Evolutionary conservation across 2,329 filamentous ascomycete species (phyloP).

Genomic region (Dryadomyces quercivorus): DNA sequence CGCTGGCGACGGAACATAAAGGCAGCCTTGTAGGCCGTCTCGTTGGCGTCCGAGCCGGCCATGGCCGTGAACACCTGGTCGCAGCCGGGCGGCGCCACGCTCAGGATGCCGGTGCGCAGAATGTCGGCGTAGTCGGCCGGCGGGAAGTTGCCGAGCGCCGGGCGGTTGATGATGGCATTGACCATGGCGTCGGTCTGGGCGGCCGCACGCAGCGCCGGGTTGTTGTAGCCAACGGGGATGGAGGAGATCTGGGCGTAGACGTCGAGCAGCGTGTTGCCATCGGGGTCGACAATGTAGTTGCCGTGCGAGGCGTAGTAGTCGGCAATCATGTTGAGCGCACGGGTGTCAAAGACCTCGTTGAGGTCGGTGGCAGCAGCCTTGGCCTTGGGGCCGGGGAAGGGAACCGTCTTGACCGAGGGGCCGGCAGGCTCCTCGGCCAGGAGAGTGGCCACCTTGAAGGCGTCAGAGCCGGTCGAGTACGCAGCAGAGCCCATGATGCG

Average conservation of each 20-base stretch:
- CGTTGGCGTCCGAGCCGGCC: conserved; percentile 85
- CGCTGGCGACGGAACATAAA: conserved; percentile 84
- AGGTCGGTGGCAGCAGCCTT: conserved; percentile 58
- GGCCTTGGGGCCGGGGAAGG: conserved; percentile 66
- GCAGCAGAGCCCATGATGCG: conserved; percentile 10
- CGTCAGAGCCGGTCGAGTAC: conserved; percentile 8
- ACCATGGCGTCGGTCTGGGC: conserved; percentile 69
- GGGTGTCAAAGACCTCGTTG: conserved; percentile 70
- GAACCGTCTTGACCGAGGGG: conserved; percentile 38
- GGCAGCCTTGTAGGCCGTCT: conserved; percentile 87
- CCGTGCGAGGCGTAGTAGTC: conserved; percentile 65
- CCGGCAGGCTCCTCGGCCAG: conserved; percentile 32
- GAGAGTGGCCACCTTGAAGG: conserved; percentile 15
- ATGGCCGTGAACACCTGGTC: conserved; percentile 86
- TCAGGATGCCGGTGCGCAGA: conserved; percentile 68
- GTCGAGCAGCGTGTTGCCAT: conserved; percentile 61
- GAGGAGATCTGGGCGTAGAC: conserved; percentile 88
- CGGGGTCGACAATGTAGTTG: conserved; percentile 68
- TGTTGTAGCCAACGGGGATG: conserved; percentile 89
- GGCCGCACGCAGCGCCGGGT: conserved; percentile 58
- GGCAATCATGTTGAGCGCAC: conserved; percentile 71
- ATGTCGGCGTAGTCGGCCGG: conserved; percentile 72
- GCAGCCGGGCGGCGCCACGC: conserved; percentile 69
- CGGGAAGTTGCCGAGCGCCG: conserved; percentile 84
- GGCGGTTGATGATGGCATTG: conserved; percentile 72